Percentiles rank a stretch among this genome's conserved stretches.
Conservation (phyloP, 768 basidiomycete species). For the Pisolithus orientalis region DNA sequence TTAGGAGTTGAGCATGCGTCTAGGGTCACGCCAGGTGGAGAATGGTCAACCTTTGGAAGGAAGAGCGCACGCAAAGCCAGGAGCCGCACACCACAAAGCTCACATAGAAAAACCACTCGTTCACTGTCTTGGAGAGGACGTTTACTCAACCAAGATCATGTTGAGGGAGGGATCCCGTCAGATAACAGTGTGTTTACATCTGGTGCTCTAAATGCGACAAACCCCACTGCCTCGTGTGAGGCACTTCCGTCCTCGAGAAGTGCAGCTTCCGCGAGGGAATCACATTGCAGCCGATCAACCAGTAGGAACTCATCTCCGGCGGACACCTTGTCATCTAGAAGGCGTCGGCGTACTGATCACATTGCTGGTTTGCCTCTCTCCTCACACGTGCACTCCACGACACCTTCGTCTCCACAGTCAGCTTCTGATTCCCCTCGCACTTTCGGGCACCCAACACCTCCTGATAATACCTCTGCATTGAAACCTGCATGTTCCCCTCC, state of each 20-base stretch:
- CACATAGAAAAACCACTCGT: conserved; percentile 8
- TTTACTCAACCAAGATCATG: conserved; percentile 5
- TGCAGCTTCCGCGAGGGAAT: conserved; percentile 14
- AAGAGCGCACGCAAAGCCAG: conserved; percentile 10
- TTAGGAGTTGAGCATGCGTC: conserved; percentile 14
- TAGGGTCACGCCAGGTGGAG: conserved; percentile 13
- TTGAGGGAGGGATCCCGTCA: conserved; percentile 8
- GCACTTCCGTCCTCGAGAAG: conserved; percentile 6
- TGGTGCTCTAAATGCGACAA: background rate
- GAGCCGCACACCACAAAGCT: conserved; percentile 6
- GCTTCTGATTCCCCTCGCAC: conserved; percentile 34
- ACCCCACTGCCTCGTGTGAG: conserved; percentile 6
- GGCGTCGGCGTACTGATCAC: conserved; percentile 16
- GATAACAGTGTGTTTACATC: background rate
- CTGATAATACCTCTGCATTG: conserved; percentile 13
- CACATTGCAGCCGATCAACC: conserved; percentile 10
- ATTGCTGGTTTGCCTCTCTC: conserved; percentile 6
- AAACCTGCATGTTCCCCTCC: conserved; percentile 32
- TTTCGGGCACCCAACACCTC: conserved; percentile 34
- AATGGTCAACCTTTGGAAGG: conserved; percentile 34
- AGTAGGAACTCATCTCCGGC: conserved; percentile 27
- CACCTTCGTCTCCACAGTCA: conserved; percentile 19
- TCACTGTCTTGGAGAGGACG: conserved; percentile 17
- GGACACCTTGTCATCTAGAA: conserved; percentile 21
- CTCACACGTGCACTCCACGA: conserved; percentile 18